These are phyloP conservation scores for Alternaria sp. DNA, from an alignment of 2,329 filamentous ascomycete species.

Conservation along the genomic window DNA sequence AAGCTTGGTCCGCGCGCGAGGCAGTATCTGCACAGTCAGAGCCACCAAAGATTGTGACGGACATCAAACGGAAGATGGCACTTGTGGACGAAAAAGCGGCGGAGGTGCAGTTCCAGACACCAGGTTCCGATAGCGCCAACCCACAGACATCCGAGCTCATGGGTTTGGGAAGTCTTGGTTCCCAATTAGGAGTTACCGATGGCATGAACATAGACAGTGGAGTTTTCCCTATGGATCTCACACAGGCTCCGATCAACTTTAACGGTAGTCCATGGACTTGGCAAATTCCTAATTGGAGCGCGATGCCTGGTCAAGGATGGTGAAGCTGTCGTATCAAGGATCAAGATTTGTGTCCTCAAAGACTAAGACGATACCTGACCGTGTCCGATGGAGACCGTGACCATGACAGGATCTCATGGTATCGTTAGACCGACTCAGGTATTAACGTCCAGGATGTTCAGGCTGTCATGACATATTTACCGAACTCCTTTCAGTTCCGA, in stretches of 20 bases:
- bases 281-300: conserved; percentile 11
- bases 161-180: conserved; percentile 4
- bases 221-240: conserved; percentile 5
- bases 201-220: conserved; percentile 2
- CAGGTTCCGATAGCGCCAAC: background rate
- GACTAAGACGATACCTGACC: background rate
- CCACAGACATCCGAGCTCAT: background rate
- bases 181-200: background rate
- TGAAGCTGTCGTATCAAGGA: background rate
- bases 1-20: conserved; percentile 50
- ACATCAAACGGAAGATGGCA: conserved; percentile 11
- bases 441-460: background rate
- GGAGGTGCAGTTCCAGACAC: background rate
- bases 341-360: background rate
- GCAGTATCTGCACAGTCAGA: conserved; percentile 8
- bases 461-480: background rate
- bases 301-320: conserved; percentile 17
- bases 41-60: conserved; percentile 17
- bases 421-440: background rate
- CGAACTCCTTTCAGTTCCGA: background rate
- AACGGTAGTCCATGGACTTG: conserved; percentile 16
- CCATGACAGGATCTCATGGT: background rate
- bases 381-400: background rate
- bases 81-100: background rate
- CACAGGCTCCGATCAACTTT: conserved; percentile 6